Evolutionary conservation across 805 yeast species (phyloP), one percentile per base, ranked within the genome.

Genomic region (Jamesozyma gamospora): DNA sequence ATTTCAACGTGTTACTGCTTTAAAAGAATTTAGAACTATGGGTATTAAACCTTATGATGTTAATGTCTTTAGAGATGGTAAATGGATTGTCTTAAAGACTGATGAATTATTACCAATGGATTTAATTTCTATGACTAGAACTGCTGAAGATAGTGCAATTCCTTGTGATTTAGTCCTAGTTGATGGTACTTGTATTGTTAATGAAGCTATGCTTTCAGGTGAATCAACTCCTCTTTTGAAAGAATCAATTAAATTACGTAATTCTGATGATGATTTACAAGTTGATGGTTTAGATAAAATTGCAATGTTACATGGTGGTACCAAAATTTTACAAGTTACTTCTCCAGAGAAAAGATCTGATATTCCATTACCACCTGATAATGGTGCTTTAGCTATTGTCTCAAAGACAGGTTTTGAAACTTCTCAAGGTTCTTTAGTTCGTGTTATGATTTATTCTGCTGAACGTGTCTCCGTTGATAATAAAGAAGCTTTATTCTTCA

Each of bases 181-280:
- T 37, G 88, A 81, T 52, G 98, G 98, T 38, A 73, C 95, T 15
- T 92, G 94, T 49, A 92, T 92, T 56, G 94, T 92, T 34, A 92
- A 92, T 58, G 98, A 92, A 70, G 98, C 98, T 18, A 92, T 92
- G 98, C 77, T 92, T 41, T 85, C 96, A 4, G 98, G 98, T 61
- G 98, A 92, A 67, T 87, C 96, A 5, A 92, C 98, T 33, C 98
- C 98, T 6, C 69, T 92, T 51, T 75, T 92, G 57, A 92, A 92
- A 58, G 98, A 92, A 64, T 83, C 95, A 2, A 75, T 88, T 48
- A 77, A 76, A 48, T 74, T 84, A 50, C 83, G 98, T 65, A 94
- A 94, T 21, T 64, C 69, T 26, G 63, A 71, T 15, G 95, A 84
- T 41, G 50, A 48, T 7, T 67, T 87, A 48, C 83, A 83, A 46